A percentile compares a stretch with the other conserved stretches of the same genome.
Conservation (phyloP, 495 filamentous ascomycete species). For the Aspergillus funiculosus region DNA sequence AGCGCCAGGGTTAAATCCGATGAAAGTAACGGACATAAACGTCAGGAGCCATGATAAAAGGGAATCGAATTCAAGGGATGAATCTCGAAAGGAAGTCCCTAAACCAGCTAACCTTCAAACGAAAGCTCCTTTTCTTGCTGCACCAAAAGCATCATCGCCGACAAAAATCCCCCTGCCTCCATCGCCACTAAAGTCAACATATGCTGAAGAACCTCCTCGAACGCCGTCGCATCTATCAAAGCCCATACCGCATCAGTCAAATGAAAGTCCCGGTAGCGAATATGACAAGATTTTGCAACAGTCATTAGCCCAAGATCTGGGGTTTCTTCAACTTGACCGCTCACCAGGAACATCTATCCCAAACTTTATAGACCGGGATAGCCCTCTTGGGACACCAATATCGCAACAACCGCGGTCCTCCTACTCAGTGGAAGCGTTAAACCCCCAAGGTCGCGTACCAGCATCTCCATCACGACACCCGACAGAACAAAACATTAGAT, state of each 20-base stretch:
- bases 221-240: slow-evolving; percentile 42
- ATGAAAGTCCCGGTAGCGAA: slow-evolving; percentile 39
- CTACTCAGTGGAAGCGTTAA: slow-evolving; percentile 45
- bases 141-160: slow-evolving; percentile 39
- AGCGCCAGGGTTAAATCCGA: slow-evolving; percentile 51
- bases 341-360: slow-evolving; percentile 16
- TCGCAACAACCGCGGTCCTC: slow-evolving; percentile 12
- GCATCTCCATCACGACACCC: slow-evolving; percentile 30
- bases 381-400: slow-evolving; percentile 30
- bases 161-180: slow-evolving; percentile 57
- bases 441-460: slow-evolving; percentile 40
- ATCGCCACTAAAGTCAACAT: slow-evolving; percentile 31
- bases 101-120: slow-evolving; percentile 12
- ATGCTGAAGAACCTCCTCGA: slow-evolving; percentile 34
- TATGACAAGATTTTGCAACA: slow-evolving; percentile 56
- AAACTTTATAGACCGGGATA: slow-evolving; percentile 14
- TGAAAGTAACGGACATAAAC: slow-evolving; percentile 72
- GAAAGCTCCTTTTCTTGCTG: slow-evolving; percentile 12
- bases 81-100: slow-evolving; percentile 27
- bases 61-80: slow-evolving; percentile 40
- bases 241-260: slow-evolving; percentile 25
- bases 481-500: slow-evolving; percentile 21
- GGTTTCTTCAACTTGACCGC: slow-evolving; percentile 36
- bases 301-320: slow-evolving; percentile 55
- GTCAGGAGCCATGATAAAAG: slow-evolving; percentile 46